Evolutionary conservation across 2,329 filamentous ascomycete genomes (phyloP).

Genomic region (Orbilia javanica): DNA sequence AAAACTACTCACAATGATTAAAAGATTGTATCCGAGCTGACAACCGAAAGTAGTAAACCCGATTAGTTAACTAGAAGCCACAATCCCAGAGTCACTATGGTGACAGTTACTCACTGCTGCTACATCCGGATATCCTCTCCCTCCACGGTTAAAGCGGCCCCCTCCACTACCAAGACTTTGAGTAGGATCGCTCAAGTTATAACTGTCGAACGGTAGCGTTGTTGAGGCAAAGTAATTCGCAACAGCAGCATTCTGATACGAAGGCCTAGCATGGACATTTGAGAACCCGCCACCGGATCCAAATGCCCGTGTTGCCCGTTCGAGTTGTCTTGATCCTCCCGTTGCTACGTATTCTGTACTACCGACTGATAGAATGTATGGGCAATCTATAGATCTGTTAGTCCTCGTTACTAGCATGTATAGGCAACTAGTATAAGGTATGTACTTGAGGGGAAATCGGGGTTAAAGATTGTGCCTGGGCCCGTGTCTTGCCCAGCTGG

Average conservation of each 20-base stretch:
- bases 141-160: conserved; percentile 67
- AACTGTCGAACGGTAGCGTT: conserved; percentile 59
- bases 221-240: conserved; percentile 65
- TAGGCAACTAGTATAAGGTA: background rate
- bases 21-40: conserved; percentile 63
- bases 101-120: conserved; percentile 67
- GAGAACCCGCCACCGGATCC: conserved; percentile 68
- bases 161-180: conserved; percentile 65
- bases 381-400: conserved; percentile 66
- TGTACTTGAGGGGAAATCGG: conserved; percentile 66
- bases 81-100: too few species aligned
- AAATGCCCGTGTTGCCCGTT: conserved; percentile 62
- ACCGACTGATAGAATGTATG: conserved; percentile 70
- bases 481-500: conserved; percentile 62
- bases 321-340: too few species aligned
- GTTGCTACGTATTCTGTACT: conserved; percentile 60
- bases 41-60: conserved; percentile 50
- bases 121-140: conserved; percentile 69
- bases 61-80: conserved; percentile 53
- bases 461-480: conserved; percentile 66
- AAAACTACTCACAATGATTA: conserved; percentile 36
- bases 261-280: conserved; percentile 67
- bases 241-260: conserved; percentile 66
- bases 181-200: conserved; percentile 61
- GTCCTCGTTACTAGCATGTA: background rate